Conservation (phyloP, 495 filamentous ascomycete species). For the Physcia stellaris region DNA sequence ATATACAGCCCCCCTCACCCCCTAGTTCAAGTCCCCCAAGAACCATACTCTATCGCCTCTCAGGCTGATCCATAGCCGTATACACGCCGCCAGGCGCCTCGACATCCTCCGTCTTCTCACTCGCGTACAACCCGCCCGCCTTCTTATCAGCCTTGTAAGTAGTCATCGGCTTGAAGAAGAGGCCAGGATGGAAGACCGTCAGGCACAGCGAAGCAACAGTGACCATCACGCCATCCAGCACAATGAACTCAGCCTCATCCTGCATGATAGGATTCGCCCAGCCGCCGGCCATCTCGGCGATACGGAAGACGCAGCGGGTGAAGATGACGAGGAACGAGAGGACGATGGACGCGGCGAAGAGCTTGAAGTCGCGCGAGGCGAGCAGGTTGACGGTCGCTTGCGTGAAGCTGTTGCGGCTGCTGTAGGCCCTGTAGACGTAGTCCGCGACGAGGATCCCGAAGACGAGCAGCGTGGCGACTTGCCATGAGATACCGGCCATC, state of each 20-base stretch:
- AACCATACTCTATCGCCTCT: neutral
- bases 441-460: constrained; percentile 27
- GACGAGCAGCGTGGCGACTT: constrained; percentile 47
- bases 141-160: no score
- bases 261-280: constrained; percentile 58
- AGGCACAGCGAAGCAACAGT: constrained; percentile 29
- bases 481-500: constrained; percentile 57
- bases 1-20: neutral
- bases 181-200: constrained; percentile 36
- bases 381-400: constrained; percentile 21
- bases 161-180: constrained; percentile 33
- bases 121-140: neutral
- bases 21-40: neutral
- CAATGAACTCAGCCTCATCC: constrained; percentile 47
- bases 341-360: constrained; percentile 36
- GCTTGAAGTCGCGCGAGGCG: constrained; percentile 29
- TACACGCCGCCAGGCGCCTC: neutral
- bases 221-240: constrained; percentile 43
- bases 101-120: neutral
- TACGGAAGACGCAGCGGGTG: constrained; percentile 54
- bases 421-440: constrained; percentile 8
- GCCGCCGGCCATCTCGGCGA: constrained; percentile 54
- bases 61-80: neutral
- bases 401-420: constrained; percentile 3
- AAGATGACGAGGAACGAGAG: constrained; percentile 48